Evolutionary conservation across 257 asterid genomes (phyloP).

Genomic region (Hygrophila difformis): DNA sequence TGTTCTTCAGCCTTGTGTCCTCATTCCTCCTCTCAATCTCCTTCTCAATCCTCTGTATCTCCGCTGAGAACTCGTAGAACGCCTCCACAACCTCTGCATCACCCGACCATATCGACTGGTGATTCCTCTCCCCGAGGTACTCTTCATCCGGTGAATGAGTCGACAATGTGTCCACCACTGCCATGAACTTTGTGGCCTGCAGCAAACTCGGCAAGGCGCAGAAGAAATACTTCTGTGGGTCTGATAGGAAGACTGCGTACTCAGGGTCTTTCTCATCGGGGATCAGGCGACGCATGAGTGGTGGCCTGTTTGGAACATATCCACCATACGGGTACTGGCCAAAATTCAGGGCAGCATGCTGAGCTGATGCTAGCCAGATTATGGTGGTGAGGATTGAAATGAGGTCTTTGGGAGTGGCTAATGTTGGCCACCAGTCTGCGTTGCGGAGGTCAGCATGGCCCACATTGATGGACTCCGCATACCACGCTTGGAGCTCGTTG

Average conservation of each 20-base stretch:
- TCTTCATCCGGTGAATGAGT: conserved; percentile 95
- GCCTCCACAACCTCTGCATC: conserved; percentile 57
- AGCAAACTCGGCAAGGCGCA: conserved; percentile 70
- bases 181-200: conserved; percentile 94
- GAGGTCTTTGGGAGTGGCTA: conserved; percentile 64
- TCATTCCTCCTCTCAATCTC: conserved; percentile 63
- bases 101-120: conserved; percentile 78
- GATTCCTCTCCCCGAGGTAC: conserved; percentile 75
- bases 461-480: conserved; percentile 76
- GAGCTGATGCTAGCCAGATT: conserved; percentile 90
- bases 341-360: conserved; percentile 88
- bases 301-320: conserved; percentile 91
- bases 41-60: conserved; percentile 52
- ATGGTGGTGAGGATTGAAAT: conserved; percentile 68
- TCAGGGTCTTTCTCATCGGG: conserved; percentile 76
- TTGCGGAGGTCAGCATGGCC: conserved; percentile 75
- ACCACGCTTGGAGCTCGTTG: conserved; percentile 94
- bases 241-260: conserved; percentile 43
- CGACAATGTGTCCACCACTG: conserved; percentile 84
- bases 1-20: conserved; percentile 36
- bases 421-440: conserved; percentile 89
- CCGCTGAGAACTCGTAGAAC: conserved; percentile 62
- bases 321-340: conserved; percentile 98
- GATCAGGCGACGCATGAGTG: conserved; percentile 69
- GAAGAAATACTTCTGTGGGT: conserved; percentile 79